Evolutionary conservation across 139 green algal species (phyloP).

Genomic region (Coelastrella sp.): DNA sequence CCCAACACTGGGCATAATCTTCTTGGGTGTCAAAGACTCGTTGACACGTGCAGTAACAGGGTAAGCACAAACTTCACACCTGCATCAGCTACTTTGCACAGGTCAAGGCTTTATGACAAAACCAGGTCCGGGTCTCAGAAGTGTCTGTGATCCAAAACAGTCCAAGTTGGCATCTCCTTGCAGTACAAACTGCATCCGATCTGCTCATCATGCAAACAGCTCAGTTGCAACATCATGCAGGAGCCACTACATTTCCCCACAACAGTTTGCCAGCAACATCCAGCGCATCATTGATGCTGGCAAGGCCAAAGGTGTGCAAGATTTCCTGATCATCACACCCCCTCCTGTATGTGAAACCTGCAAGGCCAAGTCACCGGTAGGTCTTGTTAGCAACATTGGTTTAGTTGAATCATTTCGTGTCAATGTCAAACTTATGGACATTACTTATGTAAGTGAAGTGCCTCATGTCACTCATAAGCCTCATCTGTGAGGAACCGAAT

Average conservation of each 20-base stretch:
- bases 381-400: neutral
- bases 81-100: neutral
- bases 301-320: neutral
- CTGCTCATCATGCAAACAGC: neutral
- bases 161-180: neutral
- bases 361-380: constrained; percentile 16
- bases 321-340: constrained; percentile 46
- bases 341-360: constrained; percentile 42
- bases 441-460: neutral
- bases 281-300: constrained; percentile 12
- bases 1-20: constrained; percentile 31
- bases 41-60: constrained; percentile 29
- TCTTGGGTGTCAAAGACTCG: constrained; percentile 46
- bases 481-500: too few species aligned
- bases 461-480: too few species aligned
- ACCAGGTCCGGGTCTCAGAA: too few species aligned
- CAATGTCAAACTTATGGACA: neutral
- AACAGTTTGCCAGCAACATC: constrained; percentile 45
- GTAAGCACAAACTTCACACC: neutral
- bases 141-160: too few species aligned
- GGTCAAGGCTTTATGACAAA: neutral
- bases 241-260: constrained; percentile 37
- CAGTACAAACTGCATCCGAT: neutral
- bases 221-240: neutral
- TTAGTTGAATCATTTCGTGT: neutral